Percentiles rank a stretch among this genome's conserved stretches.
Evolutionary conservation across 2,329 filamentous ascomycete genomes (phyloP).

Genomic region (Bipolaris bicolor): DNA sequence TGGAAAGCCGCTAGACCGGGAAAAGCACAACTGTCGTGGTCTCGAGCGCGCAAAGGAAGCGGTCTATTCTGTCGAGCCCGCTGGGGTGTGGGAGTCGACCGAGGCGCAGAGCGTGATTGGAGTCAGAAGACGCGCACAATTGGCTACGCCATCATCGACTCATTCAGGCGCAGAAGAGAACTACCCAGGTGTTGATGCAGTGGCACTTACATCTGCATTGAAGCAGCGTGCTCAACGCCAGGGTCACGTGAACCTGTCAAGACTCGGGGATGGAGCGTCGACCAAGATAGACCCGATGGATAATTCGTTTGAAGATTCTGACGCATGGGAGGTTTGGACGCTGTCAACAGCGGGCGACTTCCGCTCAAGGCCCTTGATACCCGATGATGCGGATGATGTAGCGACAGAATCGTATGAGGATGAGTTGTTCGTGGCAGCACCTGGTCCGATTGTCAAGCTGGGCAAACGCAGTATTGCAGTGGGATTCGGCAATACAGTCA

Average conservation of each 20-base stretch:
- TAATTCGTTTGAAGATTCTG: conserved; percentile 21
- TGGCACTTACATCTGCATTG: conserved; percentile 30
- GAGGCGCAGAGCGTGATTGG: conserved; percentile 67
- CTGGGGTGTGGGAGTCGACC: conserved; percentile 69
- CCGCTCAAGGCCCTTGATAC: conserved; percentile 47
- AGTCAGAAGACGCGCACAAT: conserved; percentile 58
- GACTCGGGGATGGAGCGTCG: conserved; percentile 13
- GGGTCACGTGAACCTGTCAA: conserved; percentile 13
- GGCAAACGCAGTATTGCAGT: conserved; percentile 71
- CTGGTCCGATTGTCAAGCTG: conserved; percentile 69
- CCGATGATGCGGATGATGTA: conserved; percentile 24
- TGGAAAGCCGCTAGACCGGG: conserved; percentile 50
- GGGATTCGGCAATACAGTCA: conserved; percentile 74
- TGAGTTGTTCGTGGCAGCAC: conserved; percentile 67
- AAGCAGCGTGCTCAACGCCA: conserved; percentile 37
- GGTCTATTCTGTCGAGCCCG: conserved; percentile 63
- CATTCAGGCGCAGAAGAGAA: conserved; percentile 35
- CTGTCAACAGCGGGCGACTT: conserved; percentile 56
- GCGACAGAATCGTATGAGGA: conserved; percentile 36
- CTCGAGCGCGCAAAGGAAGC: conserved; percentile 56
- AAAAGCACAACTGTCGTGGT: conserved; percentile 40
- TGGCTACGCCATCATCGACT: conserved; percentile 36
- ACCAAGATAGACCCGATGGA: conserved; percentile 6
- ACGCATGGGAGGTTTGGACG: conserved; percentile 62
- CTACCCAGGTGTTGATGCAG: conserved; percentile 18